These are phyloP conservation scores for Thielaviopsis ethacetica DNA, from an alignment of 2,329 filamentous ascomycete genomes.

Conservation along the genomic window DNA sequence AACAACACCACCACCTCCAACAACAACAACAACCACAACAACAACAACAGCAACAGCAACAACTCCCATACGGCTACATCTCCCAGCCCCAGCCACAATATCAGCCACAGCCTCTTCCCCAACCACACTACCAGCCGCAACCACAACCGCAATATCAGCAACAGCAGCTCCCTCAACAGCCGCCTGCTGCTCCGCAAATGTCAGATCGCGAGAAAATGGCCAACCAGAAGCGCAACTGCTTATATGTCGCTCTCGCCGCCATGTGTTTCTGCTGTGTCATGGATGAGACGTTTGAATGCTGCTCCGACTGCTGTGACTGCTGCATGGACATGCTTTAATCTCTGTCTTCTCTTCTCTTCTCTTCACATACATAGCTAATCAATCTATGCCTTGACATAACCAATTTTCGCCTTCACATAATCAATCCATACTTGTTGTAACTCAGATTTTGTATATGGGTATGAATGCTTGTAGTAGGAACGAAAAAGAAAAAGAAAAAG, in stretches of 20 bases:
- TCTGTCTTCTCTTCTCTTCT: background rate
- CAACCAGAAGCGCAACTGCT: constrained; percentile 22
- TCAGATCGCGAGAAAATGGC: background rate
- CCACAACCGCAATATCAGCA: background rate
- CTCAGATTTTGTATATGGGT: background rate
- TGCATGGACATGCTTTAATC: constrained; percentile 15
- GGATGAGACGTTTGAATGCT: constrained; percentile 34
- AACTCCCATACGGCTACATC: background rate
- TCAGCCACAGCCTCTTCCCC: constrained; percentile 1
- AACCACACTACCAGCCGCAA: background rate
- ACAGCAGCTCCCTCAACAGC: constrained; percentile 18
- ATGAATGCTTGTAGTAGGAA: background rate
- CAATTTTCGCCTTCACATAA: no score
- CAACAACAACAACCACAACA: background rate
- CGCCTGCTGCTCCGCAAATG: constrained; percentile 18
- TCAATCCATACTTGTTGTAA: background rate
- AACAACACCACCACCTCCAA: background rate
- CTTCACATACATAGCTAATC: no score
- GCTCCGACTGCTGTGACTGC: constrained; percentile 27
- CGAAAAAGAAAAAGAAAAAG: background rate
- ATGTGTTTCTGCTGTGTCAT: constrained; percentile 34
- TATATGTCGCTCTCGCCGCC: constrained; percentile 22
- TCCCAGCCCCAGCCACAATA: background rate
- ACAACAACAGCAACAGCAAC: background rate
- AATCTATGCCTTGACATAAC: no score